Conservation (phyloP, 2,329 filamentous ascomycete species). For the Chaetomium strumarium region DNA sequence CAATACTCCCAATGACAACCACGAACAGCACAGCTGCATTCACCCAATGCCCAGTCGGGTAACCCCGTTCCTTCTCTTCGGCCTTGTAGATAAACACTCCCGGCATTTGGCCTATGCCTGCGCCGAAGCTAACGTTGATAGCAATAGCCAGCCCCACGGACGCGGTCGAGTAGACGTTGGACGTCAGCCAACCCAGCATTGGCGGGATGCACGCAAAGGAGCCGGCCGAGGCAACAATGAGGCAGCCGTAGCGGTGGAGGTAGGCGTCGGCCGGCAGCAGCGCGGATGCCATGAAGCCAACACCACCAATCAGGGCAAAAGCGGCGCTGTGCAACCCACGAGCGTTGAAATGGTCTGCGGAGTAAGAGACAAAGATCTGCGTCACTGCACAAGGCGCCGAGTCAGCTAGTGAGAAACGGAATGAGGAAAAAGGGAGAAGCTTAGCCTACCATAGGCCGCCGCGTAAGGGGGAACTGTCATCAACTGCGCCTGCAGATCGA, state of each 20-base stretch:
- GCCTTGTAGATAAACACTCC: conserved; percentile 71
- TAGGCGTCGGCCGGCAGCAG: conserved; percentile 56
- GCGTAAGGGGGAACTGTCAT: conserved; percentile 63
- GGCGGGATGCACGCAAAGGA: conserved; percentile 65
- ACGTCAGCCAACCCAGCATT: conserved; percentile 64
- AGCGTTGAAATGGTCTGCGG: conserved; percentile 57
- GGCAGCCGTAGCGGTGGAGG: conserved; percentile 57
- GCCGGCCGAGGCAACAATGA: conserved; percentile 62
- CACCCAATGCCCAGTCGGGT: conserved; percentile 65
- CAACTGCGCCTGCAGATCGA: conserved; percentile 52
- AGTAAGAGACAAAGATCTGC: conserved; percentile 44
- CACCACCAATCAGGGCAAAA: conserved; percentile 39
- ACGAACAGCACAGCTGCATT: conserved; percentile 57
- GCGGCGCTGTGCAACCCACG: conserved; percentile 40
- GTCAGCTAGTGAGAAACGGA: not conserved
- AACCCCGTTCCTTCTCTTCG: conserved; percentile 53
- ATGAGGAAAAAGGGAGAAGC: not conserved
- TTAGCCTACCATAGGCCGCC: conserved; percentile 45
- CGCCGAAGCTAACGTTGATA: conserved; percentile 60
- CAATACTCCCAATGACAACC: conserved; percentile 48
- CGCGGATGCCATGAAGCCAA: conserved; percentile 56
- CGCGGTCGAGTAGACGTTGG: conserved; percentile 60
- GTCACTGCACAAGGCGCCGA: conserved; percentile 24
- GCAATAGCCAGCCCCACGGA: conserved; percentile 64
- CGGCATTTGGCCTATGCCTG: conserved; percentile 63